Percentiles rank a stretch among this genome's conserved stretches.
Conservation (phyloP, 1,284 basidiomycete species). For the Butyriboletus appendiculatus region DNA sequence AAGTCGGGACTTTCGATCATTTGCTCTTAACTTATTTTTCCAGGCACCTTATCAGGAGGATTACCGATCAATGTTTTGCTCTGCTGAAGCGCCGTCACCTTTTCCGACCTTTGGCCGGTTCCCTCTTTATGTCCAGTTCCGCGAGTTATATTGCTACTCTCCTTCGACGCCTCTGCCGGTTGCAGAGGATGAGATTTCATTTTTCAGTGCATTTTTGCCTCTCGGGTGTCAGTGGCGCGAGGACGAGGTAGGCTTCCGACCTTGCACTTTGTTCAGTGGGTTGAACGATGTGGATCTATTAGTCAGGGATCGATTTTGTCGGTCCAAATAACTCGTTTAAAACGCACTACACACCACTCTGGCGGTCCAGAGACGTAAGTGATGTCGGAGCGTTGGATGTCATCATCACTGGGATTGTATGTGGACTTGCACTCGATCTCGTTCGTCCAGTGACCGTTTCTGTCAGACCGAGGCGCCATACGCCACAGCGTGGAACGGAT, state of each 20-base stretch:
- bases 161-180: constrained; percentile 32
- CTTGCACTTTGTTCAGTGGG: not conserved
- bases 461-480: constrained; percentile 48
- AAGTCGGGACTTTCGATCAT: constrained; percentile 9
- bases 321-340: constrained; percentile 38
- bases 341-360: constrained; percentile 36
- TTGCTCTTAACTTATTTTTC: constrained; percentile 10
- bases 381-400: constrained; percentile 39
- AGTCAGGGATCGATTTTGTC: constrained; percentile 46
- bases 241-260: constrained; percentile 34
- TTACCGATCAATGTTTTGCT: constrained; percentile 39
- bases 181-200: constrained; percentile 23
- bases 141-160: constrained; percentile 44
- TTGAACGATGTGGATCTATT: constrained; percentile 6
- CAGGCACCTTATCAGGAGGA: constrained; percentile 40
- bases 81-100: constrained; percentile 33
- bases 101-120: constrained; percentile 38
- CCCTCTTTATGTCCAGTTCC: constrained; percentile 47
- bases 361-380: constrained; percentile 9
- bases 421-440: constrained; percentile 15
- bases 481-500: constrained; percentile 48
- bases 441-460: constrained; percentile 9
- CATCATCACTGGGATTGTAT: constrained; percentile 51
- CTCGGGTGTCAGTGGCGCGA: constrained; percentile 36
- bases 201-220: constrained; percentile 50